These are phyloP conservation scores for Botrytis tulipae DNA, from an alignment of 2,329 filamentous ascomycete genomes.

Conservation along the genomic window DNA sequence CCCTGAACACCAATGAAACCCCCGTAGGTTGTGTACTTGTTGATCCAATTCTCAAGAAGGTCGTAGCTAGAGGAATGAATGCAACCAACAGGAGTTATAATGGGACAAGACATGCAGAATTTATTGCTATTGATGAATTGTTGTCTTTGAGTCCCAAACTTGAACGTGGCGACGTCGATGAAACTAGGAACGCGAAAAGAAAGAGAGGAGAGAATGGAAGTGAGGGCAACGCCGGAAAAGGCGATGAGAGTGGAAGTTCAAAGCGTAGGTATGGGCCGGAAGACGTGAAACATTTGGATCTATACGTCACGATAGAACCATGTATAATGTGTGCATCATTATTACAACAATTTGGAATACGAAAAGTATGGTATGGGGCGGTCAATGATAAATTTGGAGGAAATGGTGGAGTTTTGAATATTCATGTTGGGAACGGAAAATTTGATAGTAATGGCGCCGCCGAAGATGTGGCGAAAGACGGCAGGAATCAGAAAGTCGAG, in stretches of 20 bases:
- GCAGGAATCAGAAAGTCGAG: slow-evolving; percentile 36
- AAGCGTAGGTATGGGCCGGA: slow-evolving; percentile 54
- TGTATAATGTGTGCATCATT: slow-evolving; percentile 98
- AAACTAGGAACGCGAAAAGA: slow-evolving; percentile 27
- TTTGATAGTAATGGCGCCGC: slow-evolving; percentile 5
- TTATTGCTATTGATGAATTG: slow-evolving; percentile 75
- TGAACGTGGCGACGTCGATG: neutral
- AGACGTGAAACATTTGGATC: slow-evolving; percentile 67
- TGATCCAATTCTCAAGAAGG: slow-evolving; percentile 56
- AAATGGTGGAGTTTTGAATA: slow-evolving; percentile 86
- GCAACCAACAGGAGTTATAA: slow-evolving; percentile 89
- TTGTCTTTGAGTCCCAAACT: slow-evolving; percentile 50
- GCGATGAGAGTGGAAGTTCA: slow-evolving; percentile 27
- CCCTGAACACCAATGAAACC: slow-evolving; percentile 83
- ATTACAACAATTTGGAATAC: slow-evolving; percentile 82
- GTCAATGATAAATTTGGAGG: slow-evolving; percentile 97
- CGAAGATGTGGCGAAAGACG: slow-evolving; percentile 66
- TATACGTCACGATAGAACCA: slow-evolving; percentile 97
- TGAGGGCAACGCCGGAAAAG: neutral
- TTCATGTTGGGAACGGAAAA: slow-evolving; percentile 53
- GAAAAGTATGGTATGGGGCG: slow-evolving; percentile 90
- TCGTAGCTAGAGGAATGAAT: slow-evolving; percentile 93
- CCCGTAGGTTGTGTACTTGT: slow-evolving; percentile 96
- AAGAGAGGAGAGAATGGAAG: neutral
- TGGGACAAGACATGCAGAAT: slow-evolving; percentile 93